Evolutionary conservation across 2,329 filamentous ascomycete genomes (phyloP).

Genomic region (Pseudohalonectria lignicola): DNA sequence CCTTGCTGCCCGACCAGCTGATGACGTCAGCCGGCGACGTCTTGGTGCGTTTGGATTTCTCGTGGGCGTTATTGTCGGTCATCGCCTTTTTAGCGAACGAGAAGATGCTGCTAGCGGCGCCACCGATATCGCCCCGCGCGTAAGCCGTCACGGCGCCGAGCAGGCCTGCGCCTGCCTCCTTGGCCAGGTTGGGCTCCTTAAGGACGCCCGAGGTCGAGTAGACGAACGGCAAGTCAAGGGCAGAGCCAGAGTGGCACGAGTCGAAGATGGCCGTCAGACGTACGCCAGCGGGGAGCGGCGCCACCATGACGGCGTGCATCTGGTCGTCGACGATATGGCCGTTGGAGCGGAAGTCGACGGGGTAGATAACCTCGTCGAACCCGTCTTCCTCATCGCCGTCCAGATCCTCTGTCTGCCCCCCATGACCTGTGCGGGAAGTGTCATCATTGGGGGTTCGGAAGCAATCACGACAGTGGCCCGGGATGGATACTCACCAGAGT

Average conservation of each 20-base stretch:
- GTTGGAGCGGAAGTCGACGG: slow-evolving; percentile 58
- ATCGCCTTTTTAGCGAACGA: slow-evolving; percentile 82
- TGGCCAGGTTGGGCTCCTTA: slow-evolving; percentile 72
- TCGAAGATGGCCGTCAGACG: slow-evolving; percentile 76
- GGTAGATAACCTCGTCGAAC: slow-evolving; percentile 70
- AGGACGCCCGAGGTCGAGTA: slow-evolving; percentile 72
- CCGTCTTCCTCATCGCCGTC: slow-evolving; percentile 72
- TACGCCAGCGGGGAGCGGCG: slow-evolving; percentile 68
- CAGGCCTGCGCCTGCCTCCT: slow-evolving; percentile 65
- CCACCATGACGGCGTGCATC: slow-evolving; percentile 69
- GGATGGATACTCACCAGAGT: slow-evolving; percentile 42
- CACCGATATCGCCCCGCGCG: slow-evolving; percentile 69
- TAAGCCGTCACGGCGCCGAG: slow-evolving; percentile 67
- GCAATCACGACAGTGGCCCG: too few relatives aligned
- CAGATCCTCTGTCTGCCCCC: slow-evolving; percentile 61
- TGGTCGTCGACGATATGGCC: slow-evolving; percentile 71
- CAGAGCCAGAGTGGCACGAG: slow-evolving; percentile 70
- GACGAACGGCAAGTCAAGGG: slow-evolving; percentile 66
- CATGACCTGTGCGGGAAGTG: slow-evolving; percentile 54
- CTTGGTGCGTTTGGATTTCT: slow-evolving; percentile 76
- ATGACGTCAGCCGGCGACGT: slow-evolving; percentile 92
- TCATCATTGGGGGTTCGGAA: too few relatives aligned
- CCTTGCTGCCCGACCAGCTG: slow-evolving; percentile 97
- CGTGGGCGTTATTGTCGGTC: slow-evolving; percentile 58
- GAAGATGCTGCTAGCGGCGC: slow-evolving; percentile 72